Conservation (phyloP, 352 stramenopile genomes). For the Phytophthora macrochlamydospora region DNA sequence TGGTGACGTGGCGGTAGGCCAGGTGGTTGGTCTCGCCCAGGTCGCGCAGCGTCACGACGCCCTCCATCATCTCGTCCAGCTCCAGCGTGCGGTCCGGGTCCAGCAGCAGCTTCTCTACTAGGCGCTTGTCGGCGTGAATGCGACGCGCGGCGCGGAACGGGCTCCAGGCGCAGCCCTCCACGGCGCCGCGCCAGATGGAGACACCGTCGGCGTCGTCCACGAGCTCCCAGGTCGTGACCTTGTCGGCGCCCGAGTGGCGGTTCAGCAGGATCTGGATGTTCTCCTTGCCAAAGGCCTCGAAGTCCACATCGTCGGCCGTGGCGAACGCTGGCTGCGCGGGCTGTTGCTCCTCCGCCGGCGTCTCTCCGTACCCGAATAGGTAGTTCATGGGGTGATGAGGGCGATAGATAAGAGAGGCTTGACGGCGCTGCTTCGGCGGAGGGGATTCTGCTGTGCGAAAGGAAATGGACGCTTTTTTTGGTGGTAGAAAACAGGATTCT, state of each 20-base stretch:
- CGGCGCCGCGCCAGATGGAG: conserved; percentile 66
- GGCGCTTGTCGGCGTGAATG: conserved; percentile 58
- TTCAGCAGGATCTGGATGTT: conserved; percentile 69
- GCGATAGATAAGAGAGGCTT: background rate
- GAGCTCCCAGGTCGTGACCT: conserved; percentile 75
- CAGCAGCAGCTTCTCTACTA: conserved; percentile 63
- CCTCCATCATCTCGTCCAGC: conserved; percentile 86
- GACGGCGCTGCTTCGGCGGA: background rate
- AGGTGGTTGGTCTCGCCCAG: conserved; percentile 59
- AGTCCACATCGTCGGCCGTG: conserved; percentile 63
- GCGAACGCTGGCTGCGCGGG: conserved; percentile 42
- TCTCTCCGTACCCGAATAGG: conserved; percentile 38
- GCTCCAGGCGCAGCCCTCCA: conserved; percentile 70
- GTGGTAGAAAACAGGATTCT: too few relatives aligned
- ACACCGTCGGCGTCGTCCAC: conserved; percentile 56
- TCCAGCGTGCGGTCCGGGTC: conserved; percentile 68
- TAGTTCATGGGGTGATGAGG: conserved; percentile 34
- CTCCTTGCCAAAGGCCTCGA: conserved; percentile 64
- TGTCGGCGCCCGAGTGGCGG: conserved; percentile 64
- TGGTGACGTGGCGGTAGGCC: conserved; percentile 73
- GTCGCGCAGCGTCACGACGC: conserved; percentile 55
- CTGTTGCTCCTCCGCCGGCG: conserved; percentile 33
- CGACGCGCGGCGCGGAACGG: conserved; percentile 65
- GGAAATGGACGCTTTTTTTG: background rate
- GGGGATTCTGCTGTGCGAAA: background rate